Percentiles rank a stretch among this genome's conserved stretches.
Evolutionary conservation across 1,284 basidiomycete species (phyloP).

Genomic region (Veloboletus limbatus): DNA sequence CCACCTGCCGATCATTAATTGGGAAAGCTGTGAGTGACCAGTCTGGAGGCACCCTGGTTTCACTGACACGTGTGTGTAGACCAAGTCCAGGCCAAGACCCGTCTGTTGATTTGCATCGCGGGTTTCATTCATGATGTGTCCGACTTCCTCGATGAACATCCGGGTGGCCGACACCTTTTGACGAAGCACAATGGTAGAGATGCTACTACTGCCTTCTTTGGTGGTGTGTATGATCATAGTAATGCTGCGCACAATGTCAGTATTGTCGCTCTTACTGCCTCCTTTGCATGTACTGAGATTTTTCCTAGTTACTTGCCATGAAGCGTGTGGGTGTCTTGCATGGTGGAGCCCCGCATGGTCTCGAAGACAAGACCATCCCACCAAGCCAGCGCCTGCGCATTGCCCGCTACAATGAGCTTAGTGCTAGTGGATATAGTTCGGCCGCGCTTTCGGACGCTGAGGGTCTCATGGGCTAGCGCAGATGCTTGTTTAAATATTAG

Average conservation of each 20-base stretch:
- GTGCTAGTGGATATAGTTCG: slow-evolving; percentile 36
- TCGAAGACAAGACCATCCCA: slow-evolving; percentile 62
- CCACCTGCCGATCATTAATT: slow-evolving; percentile 78
- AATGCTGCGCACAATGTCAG: slow-evolving; percentile 86
- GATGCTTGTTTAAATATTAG: not conserved
- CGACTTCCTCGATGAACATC: slow-evolving; percentile 87
- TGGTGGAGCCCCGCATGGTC: slow-evolving; percentile 64
- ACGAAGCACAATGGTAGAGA: slow-evolving; percentile 76
- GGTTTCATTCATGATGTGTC: slow-evolving; percentile 92
- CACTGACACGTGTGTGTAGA: slow-evolving; percentile 38
- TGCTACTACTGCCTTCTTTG: slow-evolving; percentile 91
- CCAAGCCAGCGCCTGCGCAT: slow-evolving; percentile 69
- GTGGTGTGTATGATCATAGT: slow-evolving; percentile 91
- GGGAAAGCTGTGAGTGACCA: slow-evolving; percentile 75
- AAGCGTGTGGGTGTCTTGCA: slow-evolving; percentile 86
- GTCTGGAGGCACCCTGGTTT: slow-evolving; percentile 6
- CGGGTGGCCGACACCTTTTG: slow-evolving; percentile 70
- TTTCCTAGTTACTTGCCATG: slow-evolving; percentile 69
- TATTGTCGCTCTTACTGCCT: not conserved
- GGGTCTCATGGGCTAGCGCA: slow-evolving; percentile 29
- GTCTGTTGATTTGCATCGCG: slow-evolving; percentile 78
- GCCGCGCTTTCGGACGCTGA: slow-evolving; percentile 35
- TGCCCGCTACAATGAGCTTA: slow-evolving; percentile 61
- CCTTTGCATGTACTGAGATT: slow-evolving; percentile 18
- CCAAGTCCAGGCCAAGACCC: slow-evolving; percentile 72